A percentile compares a stretch with the other conserved stretches of the same genome.
Evolutionary conservation across 208 protist species (phyloP).

Genomic region (Zelonia costaricensis): DNA sequence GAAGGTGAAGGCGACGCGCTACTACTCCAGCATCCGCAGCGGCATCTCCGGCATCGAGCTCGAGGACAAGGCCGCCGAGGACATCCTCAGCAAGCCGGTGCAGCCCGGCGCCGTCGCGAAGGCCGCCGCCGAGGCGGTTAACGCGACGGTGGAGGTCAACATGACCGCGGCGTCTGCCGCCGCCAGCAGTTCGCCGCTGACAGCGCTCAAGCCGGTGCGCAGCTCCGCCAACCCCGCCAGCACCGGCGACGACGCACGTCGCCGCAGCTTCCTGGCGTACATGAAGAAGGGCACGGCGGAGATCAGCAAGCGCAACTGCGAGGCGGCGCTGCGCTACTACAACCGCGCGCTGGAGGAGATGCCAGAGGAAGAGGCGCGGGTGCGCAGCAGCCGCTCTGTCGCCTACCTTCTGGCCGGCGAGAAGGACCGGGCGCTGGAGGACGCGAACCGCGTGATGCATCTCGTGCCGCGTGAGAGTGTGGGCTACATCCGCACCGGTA

Average conservation of each 20-base stretch:
- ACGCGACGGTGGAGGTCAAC: conserved; percentile 1
- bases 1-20: conserved; percentile 76
- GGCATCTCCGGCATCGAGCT: conserved; percentile 19
- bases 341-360: conserved; percentile 61
- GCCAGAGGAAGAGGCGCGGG: conserved; percentile 57
- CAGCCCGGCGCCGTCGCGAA: conserved; percentile 10
- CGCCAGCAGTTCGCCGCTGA: neutral
- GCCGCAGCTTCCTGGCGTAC: conserved; percentile 41
- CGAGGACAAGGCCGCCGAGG: conserved; percentile 19
- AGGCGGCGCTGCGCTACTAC: conserved; percentile 66
- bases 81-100: conserved; percentile 22
- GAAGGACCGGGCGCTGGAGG: conserved; percentile 47
- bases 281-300: conserved; percentile 69
- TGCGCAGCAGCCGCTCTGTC: conserved; percentile 74
- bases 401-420: conserved; percentile 53
- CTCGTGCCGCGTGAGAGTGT: conserved; percentile 47
- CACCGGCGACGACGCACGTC: conserved; percentile 16
- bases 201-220: conserved; percentile 2
- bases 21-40: conserved; percentile 46
- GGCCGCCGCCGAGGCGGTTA: conserved; percentile 2
- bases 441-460: conserved; percentile 69
- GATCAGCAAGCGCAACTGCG: conserved; percentile 54
- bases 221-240: neutral
- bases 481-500: conserved; percentile 80
- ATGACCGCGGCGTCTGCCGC: neutral